Conservation (phyloP, 1,284 basidiomycete genomes). For the Crepidotus sp. region DNA sequence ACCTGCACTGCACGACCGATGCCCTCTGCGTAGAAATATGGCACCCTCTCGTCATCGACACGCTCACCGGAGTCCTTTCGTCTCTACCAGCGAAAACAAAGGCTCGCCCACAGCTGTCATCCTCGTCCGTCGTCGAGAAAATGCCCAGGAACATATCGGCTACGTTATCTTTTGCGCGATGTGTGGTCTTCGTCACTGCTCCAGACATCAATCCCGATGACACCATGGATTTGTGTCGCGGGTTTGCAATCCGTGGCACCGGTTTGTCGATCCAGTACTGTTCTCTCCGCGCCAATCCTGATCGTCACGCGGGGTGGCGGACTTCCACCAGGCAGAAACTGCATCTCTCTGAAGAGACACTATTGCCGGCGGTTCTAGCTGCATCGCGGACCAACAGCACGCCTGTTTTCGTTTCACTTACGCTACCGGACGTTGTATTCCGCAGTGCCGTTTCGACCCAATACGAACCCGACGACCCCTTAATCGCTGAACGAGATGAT, state of each 20-base stretch:
- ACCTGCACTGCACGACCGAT: conserved; percentile 49
- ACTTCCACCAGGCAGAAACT: conserved; percentile 41
- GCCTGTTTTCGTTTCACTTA: conserved; percentile 34
- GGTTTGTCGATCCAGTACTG: conserved; percentile 54
- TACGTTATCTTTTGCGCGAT: conserved; percentile 53
- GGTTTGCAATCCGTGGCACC: conserved; percentile 55
- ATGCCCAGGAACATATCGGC: conserved; percentile 49
- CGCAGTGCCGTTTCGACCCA: conserved; percentile 55
- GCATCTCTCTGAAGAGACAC: conserved; percentile 53
- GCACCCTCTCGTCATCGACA: conserved; percentile 56
- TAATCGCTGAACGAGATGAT: conserved; percentile 43
- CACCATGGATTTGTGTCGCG: conserved; percentile 58
- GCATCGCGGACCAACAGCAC: conserved; percentile 31
- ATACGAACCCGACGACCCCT: conserved; percentile 56
- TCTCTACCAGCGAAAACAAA: conserved; percentile 22
- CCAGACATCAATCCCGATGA: conserved; percentile 71
- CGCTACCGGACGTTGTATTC: conserved; percentile 39
- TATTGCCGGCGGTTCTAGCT: conserved; percentile 46
- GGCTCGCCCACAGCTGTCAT: conserved; percentile 20
- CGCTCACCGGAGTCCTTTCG: conserved; percentile 38
- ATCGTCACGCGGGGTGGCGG: conserved; percentile 32
- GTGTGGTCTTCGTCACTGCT: conserved; percentile 64
- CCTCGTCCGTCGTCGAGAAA: conserved; percentile 24
- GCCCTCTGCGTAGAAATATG: conserved; percentile 64
- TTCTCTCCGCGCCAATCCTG: conserved; percentile 39